phyloP scores from a whole-genome alignment of 768 basidiomycete genomes.

The Leccinum arenicola region DNA sequence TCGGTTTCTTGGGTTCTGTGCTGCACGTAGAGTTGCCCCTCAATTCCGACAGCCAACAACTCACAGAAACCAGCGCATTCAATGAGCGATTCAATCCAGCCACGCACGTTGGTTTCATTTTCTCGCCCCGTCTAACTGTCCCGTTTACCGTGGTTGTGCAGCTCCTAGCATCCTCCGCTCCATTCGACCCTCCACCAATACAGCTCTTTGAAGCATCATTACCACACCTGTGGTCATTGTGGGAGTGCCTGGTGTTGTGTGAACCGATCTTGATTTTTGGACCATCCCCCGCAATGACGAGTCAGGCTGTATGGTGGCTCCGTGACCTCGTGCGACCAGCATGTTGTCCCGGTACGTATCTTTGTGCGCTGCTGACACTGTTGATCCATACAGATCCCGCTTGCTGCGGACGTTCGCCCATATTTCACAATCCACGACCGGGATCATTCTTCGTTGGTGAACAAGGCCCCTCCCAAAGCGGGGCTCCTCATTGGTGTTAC shows the following conservation, averaged over 20 bases:
- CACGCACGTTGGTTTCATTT: constrained; percentile 40
- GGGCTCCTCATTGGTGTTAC: constrained; percentile 83
- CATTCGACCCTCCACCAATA: constrained; percentile 56
- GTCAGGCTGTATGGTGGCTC: constrained; percentile 91
- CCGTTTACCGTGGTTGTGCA: constrained; percentile 25
- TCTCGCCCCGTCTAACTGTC: background rate
- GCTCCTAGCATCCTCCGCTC: constrained; percentile 67
- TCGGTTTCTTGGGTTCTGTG: constrained; percentile 81
- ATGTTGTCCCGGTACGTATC: constrained; percentile 16
- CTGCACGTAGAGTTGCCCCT: constrained; percentile 71
- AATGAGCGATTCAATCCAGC: constrained; percentile 51
- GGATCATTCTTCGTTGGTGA: constrained; percentile 75
- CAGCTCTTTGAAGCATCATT: constrained; percentile 62
- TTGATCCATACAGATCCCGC: constrained; percentile 57
- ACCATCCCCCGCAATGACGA: constrained; percentile 73
- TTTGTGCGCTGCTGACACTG: background rate
- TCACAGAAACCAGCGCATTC: constrained; percentile 52
- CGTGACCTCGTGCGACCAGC: constrained; percentile 85
- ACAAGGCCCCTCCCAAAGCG: constrained; percentile 74
- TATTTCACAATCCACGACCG: constrained; percentile 96
- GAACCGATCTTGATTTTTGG: constrained; percentile 89
- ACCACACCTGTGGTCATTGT: constrained; percentile 75
- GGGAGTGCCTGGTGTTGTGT: constrained; percentile 91
- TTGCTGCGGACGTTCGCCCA: constrained; percentile 83
- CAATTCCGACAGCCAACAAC: constrained; percentile 68